These are phyloP conservation scores for Rozella allomycis DNA, from an alignment of 371 early-diverging fungal genomes.

Conservation along the genomic window DNA sequence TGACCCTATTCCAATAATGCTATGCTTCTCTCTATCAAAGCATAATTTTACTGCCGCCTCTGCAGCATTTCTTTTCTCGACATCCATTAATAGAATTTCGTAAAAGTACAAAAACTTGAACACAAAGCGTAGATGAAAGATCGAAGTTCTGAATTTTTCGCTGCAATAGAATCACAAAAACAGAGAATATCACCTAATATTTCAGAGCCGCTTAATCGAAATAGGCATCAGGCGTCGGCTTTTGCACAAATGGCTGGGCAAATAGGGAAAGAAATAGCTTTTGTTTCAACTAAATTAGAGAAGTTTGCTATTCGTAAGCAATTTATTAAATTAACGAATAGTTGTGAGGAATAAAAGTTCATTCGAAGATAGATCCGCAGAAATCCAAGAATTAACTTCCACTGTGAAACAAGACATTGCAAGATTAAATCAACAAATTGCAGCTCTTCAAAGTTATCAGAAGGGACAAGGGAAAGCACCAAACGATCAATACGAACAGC, in stretches of 20 bases:
- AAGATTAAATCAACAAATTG: neutral
- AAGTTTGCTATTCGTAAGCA: too few species aligned
- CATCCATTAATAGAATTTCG: too few species aligned
- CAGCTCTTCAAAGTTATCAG: neutral
- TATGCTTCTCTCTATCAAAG: too few species aligned
- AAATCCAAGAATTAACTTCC: constrained; percentile 23
- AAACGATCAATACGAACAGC: constrained; percentile 27
- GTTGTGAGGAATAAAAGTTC: constrained; percentile 45
- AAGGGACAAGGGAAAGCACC: neutral
- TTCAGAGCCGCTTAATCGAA: neutral
- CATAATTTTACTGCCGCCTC: too few species aligned
- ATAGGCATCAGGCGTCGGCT: neutral
- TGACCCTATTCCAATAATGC: constrained; percentile 23
- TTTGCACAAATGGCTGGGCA: constrained; percentile 27
- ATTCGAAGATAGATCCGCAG: constrained; percentile 48
- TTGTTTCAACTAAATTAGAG: constrained; percentile 36
- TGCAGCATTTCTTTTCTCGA: too few species aligned
- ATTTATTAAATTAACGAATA: too few species aligned
- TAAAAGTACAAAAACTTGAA: too few species aligned
- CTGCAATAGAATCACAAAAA: neutral
- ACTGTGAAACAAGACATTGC: neutral
- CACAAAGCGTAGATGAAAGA: too few species aligned
- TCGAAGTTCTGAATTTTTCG: neutral
- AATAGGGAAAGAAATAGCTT: constrained; percentile 38
- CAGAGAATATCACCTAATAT: neutral